Evolutionary conservation across 1,139 yeast species (phyloP), one percentile per base, ranked within the genome.

Genomic region (Yamadazyma triangularis): DNA sequence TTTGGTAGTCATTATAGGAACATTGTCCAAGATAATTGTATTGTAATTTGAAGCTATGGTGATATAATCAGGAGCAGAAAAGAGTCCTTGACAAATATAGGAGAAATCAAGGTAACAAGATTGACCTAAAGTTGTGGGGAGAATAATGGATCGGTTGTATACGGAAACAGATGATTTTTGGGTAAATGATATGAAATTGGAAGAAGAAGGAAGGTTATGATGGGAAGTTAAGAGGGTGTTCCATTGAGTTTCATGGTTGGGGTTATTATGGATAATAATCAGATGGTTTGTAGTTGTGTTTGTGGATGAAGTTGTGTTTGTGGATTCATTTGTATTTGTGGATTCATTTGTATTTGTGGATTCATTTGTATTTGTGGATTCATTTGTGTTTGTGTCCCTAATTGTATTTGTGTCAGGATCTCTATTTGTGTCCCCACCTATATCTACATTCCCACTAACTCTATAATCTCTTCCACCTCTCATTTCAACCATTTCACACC

Each of bases 51-150:
- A 74, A 0, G 88, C 80, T 24, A 81, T 50, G 0, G 86, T 74
- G 29, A 82, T 79, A 45, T 78, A 81, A 47, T 82, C 89, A 2
- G 84, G 79, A 0, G 86, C 73, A 0, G 85, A 80, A 40, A 64
- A 71, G 7, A 75, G 56, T 3, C 77, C 77, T 29, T 62, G 68
- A 45, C 87, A 79, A n/a, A 81, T 63, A 28, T 77, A 64, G 3
- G 56, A 56, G 42, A 77, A 81, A 25, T 69, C 73, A 35, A 79
- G 63, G 39, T 58, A 64, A 18, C 78, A 82, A 4, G 63, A 55
- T 0, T 70, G 64, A 11, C 41, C 34, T 32, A 55, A 54, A 3
- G 70, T 64, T 42, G 60, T 50, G 0, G 82, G 81, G 2, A 81
- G 54, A 1, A 40, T 33, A 0, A 79, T 58, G 3, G 50, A 50